A percentile compares a stretch with the other conserved stretches of the same genome.
Evolutionary conservation across 768 basidiomycete genomes (phyloP).

Genomic region (Phanerochaete sordida): DNA sequence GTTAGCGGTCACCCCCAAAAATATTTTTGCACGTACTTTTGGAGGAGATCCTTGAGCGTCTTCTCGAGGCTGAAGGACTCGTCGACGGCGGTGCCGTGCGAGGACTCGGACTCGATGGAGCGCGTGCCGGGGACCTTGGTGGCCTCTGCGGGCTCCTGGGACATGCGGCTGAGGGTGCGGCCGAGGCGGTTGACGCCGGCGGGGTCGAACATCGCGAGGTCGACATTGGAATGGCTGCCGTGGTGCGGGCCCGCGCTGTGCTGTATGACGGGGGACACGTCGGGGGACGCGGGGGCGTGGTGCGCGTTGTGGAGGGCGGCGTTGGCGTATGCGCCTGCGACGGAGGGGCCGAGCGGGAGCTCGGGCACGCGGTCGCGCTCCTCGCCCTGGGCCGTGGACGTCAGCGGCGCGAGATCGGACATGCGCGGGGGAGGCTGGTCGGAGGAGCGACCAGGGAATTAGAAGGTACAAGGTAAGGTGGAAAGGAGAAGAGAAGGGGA

Average conservation of each 20-base stretch:
- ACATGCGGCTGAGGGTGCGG: slow-evolving; percentile 31
- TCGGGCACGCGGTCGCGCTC: slow-evolving; percentile 10
- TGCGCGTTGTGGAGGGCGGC: background rate
- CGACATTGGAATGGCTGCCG: slow-evolving; percentile 24
- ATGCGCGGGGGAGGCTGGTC: background rate
- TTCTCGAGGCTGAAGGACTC: slow-evolving; percentile 28
- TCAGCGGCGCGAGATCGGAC: slow-evolving; percentile 7
- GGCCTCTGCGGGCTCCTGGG: background rate
- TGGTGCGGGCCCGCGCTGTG: background rate
- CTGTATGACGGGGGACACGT: background rate
- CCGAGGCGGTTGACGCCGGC: slow-evolving; percentile 41
- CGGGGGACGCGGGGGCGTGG: background rate
- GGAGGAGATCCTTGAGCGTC: slow-evolving; percentile 19
- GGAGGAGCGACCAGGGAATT: background rate
- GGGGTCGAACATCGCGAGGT: slow-evolving; percentile 53
- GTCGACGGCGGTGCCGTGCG: slow-evolving; percentile 15
- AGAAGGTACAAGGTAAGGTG: background rate
- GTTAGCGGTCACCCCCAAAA: background rate
- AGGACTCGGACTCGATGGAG: slow-evolving; percentile 8
- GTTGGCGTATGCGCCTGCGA: background rate
- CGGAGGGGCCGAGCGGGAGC: slow-evolving; percentile 6
- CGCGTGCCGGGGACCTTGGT: background rate
- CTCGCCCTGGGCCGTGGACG: background rate
- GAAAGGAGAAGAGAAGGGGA: background rate
- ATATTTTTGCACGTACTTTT: slow-evolving; percentile 11